Base-by-base conservation (phyloP, 306 rosid genomes). In the Chamaecrista fasciculata region DNA sequence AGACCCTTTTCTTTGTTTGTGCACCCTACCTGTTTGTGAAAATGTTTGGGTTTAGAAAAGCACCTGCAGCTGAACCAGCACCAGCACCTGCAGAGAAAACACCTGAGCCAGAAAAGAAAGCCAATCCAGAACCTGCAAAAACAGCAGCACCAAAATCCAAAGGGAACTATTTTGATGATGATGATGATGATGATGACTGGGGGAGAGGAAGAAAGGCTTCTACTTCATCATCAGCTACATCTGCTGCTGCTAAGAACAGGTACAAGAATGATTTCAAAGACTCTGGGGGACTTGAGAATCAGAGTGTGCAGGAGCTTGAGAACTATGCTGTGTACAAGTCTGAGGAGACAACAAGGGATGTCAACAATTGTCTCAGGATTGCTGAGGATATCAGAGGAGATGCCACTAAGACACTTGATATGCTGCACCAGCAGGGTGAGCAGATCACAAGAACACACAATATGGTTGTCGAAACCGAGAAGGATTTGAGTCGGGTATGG, bases 361-460 rank as follows among this genome's bases (percentile, higher is more conserved):
- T 91, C 48, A 84, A 95, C 60, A 87, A 81, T 40, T 87, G 96
- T 76, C 67, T 84, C 60, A 95, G 72, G 85, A 87, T 95, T 23
- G 99, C 99, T 6, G 96, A 88, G 77, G 81, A 95, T 62, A 95
- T 95, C 25, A 80, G 75, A 77, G 86, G 52, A 8, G 97, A 86
- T 79, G 99, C 97, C n/a, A 49, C 88, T 26, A 89, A 24, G 74
- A 95, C 96, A 33, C 96, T 95, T 69, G 96, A 87, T 33, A 87
- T 80, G 92, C 67, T 95, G 95, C 85, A 95, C 71, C 77, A 85
- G 15, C 99, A 95, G 88, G 99, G 99, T 48, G 95, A 95, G 2
- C 99, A 95, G 63, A 95, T 95, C 29, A 86, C 81, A 18, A 81
- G 96, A 86, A 91, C 97, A 6, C 99, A 89, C 78, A 79, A 72